Percentiles rank a stretch among this genome's conserved stretches.
Conservation (phyloP, 192 early-diverging fungal genomes). For the Rhizophagus prolifer region DNA sequence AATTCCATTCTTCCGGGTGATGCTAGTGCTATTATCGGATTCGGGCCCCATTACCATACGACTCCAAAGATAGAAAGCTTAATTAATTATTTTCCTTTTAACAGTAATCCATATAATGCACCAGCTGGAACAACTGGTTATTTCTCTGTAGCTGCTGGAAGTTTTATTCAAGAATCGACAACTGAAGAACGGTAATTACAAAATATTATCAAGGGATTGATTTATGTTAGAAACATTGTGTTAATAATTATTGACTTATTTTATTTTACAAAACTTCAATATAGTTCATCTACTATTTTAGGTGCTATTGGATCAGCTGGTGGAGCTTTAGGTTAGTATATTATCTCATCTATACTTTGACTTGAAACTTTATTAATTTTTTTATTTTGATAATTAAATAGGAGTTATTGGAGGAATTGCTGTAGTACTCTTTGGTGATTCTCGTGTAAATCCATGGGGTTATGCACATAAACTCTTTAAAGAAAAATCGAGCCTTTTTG, state of each 20-base stretch:
- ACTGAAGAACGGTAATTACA: conserved; percentile 5
- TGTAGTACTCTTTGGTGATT: not conserved
- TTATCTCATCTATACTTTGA: not conserved
- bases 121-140: conserved; percentile 11
- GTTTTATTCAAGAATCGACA: not conserved
- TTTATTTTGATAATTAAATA: not conserved
- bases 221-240: not conserved
- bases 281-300: not conserved
- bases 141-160: conserved; percentile 13
- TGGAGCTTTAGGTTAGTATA: conserved; percentile 1
- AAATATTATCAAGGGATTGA: not conserved
- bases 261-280: not conserved
- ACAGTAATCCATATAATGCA: not conserved
- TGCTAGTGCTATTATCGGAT: not conserved
- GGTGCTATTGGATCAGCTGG: not conserved
- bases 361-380: not conserved
- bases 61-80: not conserved
- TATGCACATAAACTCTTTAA: not conserved
- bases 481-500: too few relatives aligned
- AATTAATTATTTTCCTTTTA: conserved; percentile 12
- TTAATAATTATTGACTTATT: not conserved
- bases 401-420: not conserved
- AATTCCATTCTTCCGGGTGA: not conserved
- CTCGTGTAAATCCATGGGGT: not conserved
- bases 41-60: not conserved